A percentile compares a stretch with the other conserved stretches of the same genome.
These are phyloP conservation scores for Wickerhamiella nectarea DNA, from an alignment of 805 yeast genomes.

Conservation along the genomic window DNA sequence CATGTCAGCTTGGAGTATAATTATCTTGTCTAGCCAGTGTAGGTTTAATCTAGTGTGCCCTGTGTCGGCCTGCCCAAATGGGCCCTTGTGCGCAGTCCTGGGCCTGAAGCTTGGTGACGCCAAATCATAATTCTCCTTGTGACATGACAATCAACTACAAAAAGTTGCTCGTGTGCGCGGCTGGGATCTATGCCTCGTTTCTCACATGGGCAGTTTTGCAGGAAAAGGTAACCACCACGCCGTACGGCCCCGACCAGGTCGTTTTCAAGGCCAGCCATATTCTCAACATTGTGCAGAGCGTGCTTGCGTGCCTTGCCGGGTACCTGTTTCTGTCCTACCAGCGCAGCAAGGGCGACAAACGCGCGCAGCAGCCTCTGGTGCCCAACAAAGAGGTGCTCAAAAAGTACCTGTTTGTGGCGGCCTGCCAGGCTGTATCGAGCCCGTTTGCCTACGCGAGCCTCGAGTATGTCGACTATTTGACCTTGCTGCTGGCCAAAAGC, in stretches of 20 bases:
- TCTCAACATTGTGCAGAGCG: slow-evolving; percentile 62
- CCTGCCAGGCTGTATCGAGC: slow-evolving; percentile 63
- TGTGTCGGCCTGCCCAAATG: too few species aligned
- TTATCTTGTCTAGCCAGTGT: too few species aligned
- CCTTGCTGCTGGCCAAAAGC: slow-evolving; percentile 75
- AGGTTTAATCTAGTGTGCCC: too few species aligned
- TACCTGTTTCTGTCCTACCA: slow-evolving; percentile 35
- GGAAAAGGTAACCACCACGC: slow-evolving; percentile 68
- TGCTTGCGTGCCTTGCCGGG: slow-evolving; percentile 61
- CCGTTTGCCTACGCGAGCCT: slow-evolving; percentile 73
- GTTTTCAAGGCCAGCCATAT: slow-evolving; percentile 65
- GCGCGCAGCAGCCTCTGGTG: slow-evolving; percentile 10
- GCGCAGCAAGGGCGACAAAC: slow-evolving; percentile 24
- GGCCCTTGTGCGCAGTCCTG: too few species aligned
- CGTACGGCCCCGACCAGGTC: slow-evolving; percentile 45
- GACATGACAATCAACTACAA: too few species aligned
- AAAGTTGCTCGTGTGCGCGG: slow-evolving; percentile 25
- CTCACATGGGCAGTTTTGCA: slow-evolving; percentile 86
- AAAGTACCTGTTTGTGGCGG: slow-evolving; percentile 23
- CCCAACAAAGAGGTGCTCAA: slow-evolving; percentile 15
- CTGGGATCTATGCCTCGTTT: slow-evolving; percentile 76
- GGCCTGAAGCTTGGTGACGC: too few species aligned
- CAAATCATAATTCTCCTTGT: too few species aligned
- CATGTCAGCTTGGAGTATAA: too few species aligned
- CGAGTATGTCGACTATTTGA: slow-evolving; percentile 72